Percentiles rank a stretch among this genome's conserved stretches.
phyloP scores from a whole-genome alignment of 768 basidiomycete genomes.

The Tylopilus sp. region DNA sequence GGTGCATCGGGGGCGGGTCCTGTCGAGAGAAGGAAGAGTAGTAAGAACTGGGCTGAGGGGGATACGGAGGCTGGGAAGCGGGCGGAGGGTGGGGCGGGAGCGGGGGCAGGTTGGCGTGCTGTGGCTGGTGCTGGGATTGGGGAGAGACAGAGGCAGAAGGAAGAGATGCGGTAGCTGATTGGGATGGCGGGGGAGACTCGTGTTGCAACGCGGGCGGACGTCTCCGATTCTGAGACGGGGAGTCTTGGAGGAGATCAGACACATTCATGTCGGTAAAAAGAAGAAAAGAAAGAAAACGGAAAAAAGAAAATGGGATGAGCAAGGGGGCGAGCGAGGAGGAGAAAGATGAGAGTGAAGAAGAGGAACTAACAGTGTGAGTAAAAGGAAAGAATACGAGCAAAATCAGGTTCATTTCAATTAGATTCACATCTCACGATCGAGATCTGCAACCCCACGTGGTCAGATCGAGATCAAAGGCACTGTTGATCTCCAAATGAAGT shows the following conservation, averaged over 20 bases:
- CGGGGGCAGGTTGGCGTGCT: conserved; percentile 20
- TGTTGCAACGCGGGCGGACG: conserved; percentile 26
- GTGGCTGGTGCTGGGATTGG: conserved; percentile 28
- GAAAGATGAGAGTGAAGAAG: conserved; percentile 27
- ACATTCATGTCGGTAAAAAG: conserved; percentile 51
- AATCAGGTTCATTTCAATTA: conserved; percentile 34
- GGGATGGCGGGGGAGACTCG: conserved; percentile 23
- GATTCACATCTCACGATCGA: conserved; percentile 34
- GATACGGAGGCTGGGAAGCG: conserved; percentile 16
- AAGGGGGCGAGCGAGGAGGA: conserved; percentile 5
- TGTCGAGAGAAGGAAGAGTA: conserved; percentile 16
- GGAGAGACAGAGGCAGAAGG: conserved; percentile 31
- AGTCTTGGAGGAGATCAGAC: conserved; percentile 63
- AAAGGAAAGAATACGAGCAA: conserved; percentile 27
- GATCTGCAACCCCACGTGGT: conserved; percentile 28
- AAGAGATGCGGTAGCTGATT: conserved; percentile 24
- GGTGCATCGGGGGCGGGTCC: conserved; percentile 22
- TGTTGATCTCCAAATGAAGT: conserved; percentile 6
- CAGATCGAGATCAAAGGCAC: conserved; percentile 28
- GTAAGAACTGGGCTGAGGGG: conserved; percentile 24
- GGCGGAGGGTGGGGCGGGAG: conserved; percentile 17
- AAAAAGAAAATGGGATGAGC: background rate
- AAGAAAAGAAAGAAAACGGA: background rate
- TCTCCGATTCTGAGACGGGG: conserved; percentile 56
- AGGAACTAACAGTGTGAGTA: conserved; percentile 25